Percentiles rank a stretch among this genome's conserved stretches.
These are phyloP conservation scores for Andalucia godoyi DNA, from an alignment of 78 protist genomes.

Conservation along the genomic window DNA sequence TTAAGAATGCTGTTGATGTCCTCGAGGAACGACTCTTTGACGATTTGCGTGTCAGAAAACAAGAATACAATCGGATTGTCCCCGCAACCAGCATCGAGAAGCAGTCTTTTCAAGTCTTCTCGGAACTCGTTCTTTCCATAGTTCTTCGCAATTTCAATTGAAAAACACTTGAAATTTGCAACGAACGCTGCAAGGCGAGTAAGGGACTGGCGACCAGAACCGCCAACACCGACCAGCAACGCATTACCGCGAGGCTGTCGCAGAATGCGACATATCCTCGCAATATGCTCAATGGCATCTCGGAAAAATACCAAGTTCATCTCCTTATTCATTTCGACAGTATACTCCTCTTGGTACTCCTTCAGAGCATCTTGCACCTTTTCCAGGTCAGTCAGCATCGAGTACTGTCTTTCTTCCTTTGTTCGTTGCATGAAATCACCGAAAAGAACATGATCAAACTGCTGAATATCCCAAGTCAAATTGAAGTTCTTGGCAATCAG, in stretches of 20 bases:
- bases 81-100: slow-evolving; percentile 35
- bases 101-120: slow-evolving; percentile 43
- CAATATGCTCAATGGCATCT: slow-evolving; percentile 43
- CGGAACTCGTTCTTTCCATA: slow-evolving; percentile 27
- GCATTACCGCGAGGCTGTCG: slow-evolving; percentile 59
- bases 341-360: slow-evolving; percentile 26
- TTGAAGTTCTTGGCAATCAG: not conserved
- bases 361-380: not conserved
- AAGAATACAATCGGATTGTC: slow-evolving; percentile 44
- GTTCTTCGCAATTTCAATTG: slow-evolving; percentile 4
- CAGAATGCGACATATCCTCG: slow-evolving; percentile 34
- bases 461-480: not conserved
- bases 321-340: not conserved
- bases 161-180: not conserved
- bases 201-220: slow-evolving; percentile 41
- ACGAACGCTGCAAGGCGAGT: slow-evolving; percentile 26
- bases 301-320: slow-evolving; percentile 55
- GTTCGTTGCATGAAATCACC: slow-evolving; percentile 37
- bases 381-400: slow-evolving; percentile 1
- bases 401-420: not conserved
- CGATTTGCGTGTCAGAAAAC: slow-evolving; percentile 66
- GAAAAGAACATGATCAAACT: not conserved
- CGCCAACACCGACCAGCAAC: slow-evolving; percentile 58
- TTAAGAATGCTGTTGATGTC: slow-evolving; percentile 70
- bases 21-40: slow-evolving; percentile 52